Percentiles rank a stretch among this genome's conserved stretches.
These are phyloP conservation scores for Talaromyces liani DNA, from an alignment of 495 filamentous ascomycete genomes.

Conservation along the genomic window DNA sequence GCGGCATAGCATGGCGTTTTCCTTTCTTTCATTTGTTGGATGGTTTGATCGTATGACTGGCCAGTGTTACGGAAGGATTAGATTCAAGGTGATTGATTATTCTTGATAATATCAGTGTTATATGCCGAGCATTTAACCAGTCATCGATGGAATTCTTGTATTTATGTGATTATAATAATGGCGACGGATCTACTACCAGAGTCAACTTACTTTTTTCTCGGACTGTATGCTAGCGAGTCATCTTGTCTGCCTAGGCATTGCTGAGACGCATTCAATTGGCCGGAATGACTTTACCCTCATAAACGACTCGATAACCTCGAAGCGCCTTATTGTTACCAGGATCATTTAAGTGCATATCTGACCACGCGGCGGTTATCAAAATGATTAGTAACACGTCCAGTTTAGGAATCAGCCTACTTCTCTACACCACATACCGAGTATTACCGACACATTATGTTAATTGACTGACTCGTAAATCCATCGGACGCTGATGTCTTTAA, in stretches of 20 bases:
- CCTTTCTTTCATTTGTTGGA: slow-evolving; percentile 19
- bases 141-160: not conserved
- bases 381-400: too few species aligned
- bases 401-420: too few species aligned
- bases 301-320: not conserved
- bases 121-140: not conserved
- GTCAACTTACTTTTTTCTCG: not conserved
- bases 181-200: not conserved
- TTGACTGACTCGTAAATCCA: too few species aligned
- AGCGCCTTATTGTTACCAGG: too few species aligned
- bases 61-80: not conserved
- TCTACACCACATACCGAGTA: too few species aligned
- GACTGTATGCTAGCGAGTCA: not conserved
- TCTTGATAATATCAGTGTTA: not conserved
- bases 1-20: slow-evolving; percentile 47
- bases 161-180: slow-evolving; percentile 1
- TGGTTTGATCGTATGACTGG: slow-evolving; percentile 1
- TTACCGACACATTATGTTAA: too few species aligned
- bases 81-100: not conserved
- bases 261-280: not conserved
- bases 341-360: not conserved
- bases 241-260: not conserved
- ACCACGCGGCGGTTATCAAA: not conserved
- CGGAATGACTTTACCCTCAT: not conserved
- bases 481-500: too few species aligned